A percentile compares a stretch with the other conserved stretches of the same genome.
phyloP scores from a whole-genome alignment of 306 rosid species.

The Pterocarpus santalinus region DNA sequence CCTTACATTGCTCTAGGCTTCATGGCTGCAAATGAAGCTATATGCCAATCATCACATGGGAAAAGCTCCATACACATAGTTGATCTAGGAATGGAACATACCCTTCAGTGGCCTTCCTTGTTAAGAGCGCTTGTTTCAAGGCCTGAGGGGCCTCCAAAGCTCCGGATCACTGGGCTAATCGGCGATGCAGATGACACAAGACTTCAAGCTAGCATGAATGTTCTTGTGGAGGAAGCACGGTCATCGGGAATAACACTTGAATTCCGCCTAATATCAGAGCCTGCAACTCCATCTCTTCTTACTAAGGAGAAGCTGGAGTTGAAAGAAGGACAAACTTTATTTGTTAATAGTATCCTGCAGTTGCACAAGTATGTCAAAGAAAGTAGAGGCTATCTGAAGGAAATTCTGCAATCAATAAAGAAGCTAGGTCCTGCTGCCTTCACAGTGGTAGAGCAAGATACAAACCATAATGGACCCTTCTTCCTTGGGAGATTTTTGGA shows the following conservation, averaged over 20 bases:
- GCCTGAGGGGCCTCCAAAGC: slow-evolving; percentile 68
- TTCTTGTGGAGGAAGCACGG: slow-evolving; percentile 68
- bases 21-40: slow-evolving; percentile 87
- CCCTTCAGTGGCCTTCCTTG: slow-evolving; percentile 86
- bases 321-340: slow-evolving; percentile 72
- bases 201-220: slow-evolving; percentile 57
- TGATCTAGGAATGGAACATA: slow-evolving; percentile 75
- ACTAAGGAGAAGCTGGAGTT: slow-evolving; percentile 66
- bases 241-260: slow-evolving; percentile 65
- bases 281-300: slow-evolving; percentile 59
- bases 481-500: slow-evolving; percentile 84
- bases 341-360: slow-evolving; percentile 67
- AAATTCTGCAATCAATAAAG: slow-evolving; percentile 74
- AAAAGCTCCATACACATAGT: slow-evolving; percentile 68
- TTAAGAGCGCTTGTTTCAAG: slow-evolving; percentile 74
- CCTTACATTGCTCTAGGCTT: slow-evolving; percentile 79
- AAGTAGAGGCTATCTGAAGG: slow-evolving; percentile 75
- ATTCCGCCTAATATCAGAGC: slow-evolving; percentile 56
- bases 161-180: slow-evolving; percentile 65
- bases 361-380: slow-evolving; percentile 74
- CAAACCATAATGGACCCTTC: slow-evolving; percentile 87
- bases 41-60: slow-evolving; percentile 68
- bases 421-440: slow-evolving; percentile 62
- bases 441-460: slow-evolving; percentile 80
- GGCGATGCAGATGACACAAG: slow-evolving; percentile 42